phyloP scores from a whole-genome alignment of 805 yeast species.

The Candida boleticola region DNA sequence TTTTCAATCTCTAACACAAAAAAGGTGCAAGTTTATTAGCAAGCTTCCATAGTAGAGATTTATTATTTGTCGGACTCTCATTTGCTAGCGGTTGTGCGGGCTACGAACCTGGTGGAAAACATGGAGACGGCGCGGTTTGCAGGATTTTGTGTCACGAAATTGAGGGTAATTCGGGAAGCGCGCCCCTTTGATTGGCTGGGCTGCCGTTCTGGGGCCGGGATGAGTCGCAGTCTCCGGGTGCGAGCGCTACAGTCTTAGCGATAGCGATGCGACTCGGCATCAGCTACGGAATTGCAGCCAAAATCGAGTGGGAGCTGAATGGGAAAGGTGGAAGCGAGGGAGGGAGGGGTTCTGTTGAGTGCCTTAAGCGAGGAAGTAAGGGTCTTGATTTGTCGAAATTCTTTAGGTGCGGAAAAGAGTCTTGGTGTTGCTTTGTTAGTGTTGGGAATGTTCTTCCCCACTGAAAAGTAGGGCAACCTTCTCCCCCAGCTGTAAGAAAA shows the following conservation, averaged over 20 bases:
- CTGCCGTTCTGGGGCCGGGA: neutral
- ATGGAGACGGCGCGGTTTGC: neutral
- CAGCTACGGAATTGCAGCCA: neutral
- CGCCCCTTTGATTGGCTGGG: neutral
- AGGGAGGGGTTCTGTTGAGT: neutral
- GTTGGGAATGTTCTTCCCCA: too few species aligned
- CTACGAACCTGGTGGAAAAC: neutral
- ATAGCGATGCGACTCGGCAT: too few species aligned
- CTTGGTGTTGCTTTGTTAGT: neutral
- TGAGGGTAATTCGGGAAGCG: neutral
- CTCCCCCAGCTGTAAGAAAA: too few species aligned
- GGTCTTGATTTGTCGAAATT: too few species aligned
- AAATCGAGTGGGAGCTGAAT: neutral
- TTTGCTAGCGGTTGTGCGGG: constrained; percentile 1
- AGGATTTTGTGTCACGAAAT: neutral
- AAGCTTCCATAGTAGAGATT: too few species aligned
- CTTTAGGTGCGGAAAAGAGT: neutral
- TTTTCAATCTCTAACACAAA: too few species aligned
- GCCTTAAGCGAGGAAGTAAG: neutral
- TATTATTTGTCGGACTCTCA: constrained; percentile 4
- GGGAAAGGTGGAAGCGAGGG: neutral
- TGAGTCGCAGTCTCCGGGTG: neutral
- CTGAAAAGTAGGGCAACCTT: too few species aligned
- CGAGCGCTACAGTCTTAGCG: too few species aligned
- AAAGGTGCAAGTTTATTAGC: too few species aligned